These are phyloP conservation scores for Starmerella scarabaei DNA, from an alignment of 805 yeast species.

Conservation along the genomic window DNA sequence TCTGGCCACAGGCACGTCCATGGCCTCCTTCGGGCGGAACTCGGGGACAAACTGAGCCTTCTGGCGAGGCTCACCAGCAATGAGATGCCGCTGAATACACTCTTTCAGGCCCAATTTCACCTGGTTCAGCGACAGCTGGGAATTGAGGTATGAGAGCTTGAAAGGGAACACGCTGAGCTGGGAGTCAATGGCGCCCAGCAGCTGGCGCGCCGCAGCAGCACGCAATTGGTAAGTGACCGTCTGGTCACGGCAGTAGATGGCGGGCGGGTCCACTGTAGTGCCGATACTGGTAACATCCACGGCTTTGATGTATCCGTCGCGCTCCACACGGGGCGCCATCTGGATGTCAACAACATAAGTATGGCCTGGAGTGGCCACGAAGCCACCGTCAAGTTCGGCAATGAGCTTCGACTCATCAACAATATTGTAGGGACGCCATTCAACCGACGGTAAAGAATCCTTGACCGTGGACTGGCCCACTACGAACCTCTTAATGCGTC, in stretches of 20 bases:
- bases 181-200: slow-evolving; percentile 53
- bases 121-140: slow-evolving; percentile 43
- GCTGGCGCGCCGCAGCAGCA: slow-evolving; percentile 56
- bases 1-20: slow-evolving; percentile 54
- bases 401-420: slow-evolving; percentile 14
- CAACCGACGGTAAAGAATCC: slow-evolving; percentile 86
- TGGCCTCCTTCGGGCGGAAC: slow-evolving; percentile 34
- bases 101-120: slow-evolving; percentile 69
- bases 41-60: slow-evolving; percentile 63
- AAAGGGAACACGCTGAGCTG: slow-evolving; percentile 80
- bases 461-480: slow-evolving; percentile 95
- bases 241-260: slow-evolving; percentile 73
- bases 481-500: slow-evolving; percentile 82
- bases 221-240: slow-evolving; percentile 69
- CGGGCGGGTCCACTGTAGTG: slow-evolving; percentile 26
- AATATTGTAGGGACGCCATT: slow-evolving; percentile 26
- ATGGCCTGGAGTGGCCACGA: slow-evolving; percentile 65
- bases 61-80: slow-evolving; percentile 60
- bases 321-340: slow-evolving; percentile 52
- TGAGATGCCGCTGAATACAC: slow-evolving; percentile 63
- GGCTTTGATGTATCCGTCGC: slow-evolving; percentile 22
- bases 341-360: slow-evolving; percentile 73
- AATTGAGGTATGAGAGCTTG: slow-evolving; percentile 60
- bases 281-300: slow-evolving; percentile 24
- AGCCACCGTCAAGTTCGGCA: slow-evolving; percentile 40